Percentiles rank a stretch among this genome's conserved stretches.
These are phyloP conservation scores for Kwoniella sp. DNA, from an alignment of 768 basidiomycete species.

Conservation along the genomic window DNA sequence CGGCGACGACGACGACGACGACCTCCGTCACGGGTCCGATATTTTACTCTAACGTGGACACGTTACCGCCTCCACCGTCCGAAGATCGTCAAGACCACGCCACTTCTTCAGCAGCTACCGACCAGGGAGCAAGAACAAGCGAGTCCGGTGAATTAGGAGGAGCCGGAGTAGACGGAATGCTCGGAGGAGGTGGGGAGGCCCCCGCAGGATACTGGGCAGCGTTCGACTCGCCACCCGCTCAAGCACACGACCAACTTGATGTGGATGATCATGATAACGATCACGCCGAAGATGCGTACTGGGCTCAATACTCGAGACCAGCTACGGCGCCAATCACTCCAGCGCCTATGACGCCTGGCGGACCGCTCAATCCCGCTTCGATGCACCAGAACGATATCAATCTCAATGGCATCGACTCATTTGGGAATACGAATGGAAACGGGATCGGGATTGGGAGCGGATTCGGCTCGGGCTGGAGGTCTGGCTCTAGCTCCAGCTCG, in stretches of 20 bases:
- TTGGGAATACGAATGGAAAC: too few relatives aligned
- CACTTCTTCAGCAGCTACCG: conserved; percentile 1
- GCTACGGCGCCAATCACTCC: conserved; percentile 24
- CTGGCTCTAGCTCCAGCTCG: background rate
- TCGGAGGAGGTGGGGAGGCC: conserved; percentile 3
- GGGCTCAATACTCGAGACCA: conserved; percentile 26
- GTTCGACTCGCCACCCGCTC: conserved; percentile 13
- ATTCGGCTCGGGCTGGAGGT: background rate
- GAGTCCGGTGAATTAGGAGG: background rate
- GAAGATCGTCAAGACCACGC: background rate
- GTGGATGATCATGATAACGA: background rate
- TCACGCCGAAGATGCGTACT: conserved; percentile 21
- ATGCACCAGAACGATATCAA: too few relatives aligned
- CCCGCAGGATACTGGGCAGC: conserved; percentile 27
- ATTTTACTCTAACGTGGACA: background rate
- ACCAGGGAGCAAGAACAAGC: background rate
- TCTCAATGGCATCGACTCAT: background rate
- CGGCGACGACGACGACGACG: background rate
- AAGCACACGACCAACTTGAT: background rate
- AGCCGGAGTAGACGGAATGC: background rate
- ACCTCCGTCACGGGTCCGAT: too few relatives aligned
- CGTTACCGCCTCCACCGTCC: background rate
- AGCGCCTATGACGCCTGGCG: conserved; percentile 8
- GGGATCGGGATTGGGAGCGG: background rate
- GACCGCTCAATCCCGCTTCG: background rate